Base-by-base conservation (phyloP, 2,329 filamentous ascomycete genomes). In the Samsoniella hepiali region DNA sequence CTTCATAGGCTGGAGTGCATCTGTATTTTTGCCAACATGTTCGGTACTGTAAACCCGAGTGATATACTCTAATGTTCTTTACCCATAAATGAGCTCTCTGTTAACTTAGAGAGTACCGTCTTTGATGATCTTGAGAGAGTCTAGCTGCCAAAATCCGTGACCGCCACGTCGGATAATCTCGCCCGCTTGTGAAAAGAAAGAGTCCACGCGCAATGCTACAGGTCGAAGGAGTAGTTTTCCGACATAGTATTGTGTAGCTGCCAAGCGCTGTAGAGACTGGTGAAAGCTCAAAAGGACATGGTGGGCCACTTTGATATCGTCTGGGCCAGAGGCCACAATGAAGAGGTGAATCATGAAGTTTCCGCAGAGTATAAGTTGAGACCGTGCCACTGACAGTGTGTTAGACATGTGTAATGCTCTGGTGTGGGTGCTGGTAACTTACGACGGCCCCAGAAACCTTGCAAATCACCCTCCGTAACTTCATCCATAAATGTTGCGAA, bases 321-420 rank as follows among this genome's bases (percentile, higher is more conserved):
- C 63, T 3, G 68, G 68, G 8, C 74, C 72, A 0, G 77, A 74
- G 0, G 79, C 78, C 4, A 80, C 70, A 1, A 82, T 71, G 55
- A 82, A 82, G 0, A 82, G 72, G 64, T 80, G 80, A 32, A 81
- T 79, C 55, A 82, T 72, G 58, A 81, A 81, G 66, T 82, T 81
- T 17, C 79, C 78, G 44, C 77, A 79, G 0, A 81, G 70, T 3
- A 81, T 80, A 0, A 82, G 69, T 62, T 82, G 79, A 8, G 78
- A 79, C 15, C 79, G 75, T 27, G 68, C 71, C 64, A 38, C 34
- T 40, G 34, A 8, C 22, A 68, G 61, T 45, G 6, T 11, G 36
- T 57, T 53, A 34, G 40, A 34, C 45, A 9, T 5, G 13, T 13
- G 8, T 1, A 9, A 38, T 22, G 44, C 6, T 36, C 27, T 29